Evolutionary conservation across 306 rosid genomes (phyloP).

Genomic region (Oemleria cerasiformis): DNA sequence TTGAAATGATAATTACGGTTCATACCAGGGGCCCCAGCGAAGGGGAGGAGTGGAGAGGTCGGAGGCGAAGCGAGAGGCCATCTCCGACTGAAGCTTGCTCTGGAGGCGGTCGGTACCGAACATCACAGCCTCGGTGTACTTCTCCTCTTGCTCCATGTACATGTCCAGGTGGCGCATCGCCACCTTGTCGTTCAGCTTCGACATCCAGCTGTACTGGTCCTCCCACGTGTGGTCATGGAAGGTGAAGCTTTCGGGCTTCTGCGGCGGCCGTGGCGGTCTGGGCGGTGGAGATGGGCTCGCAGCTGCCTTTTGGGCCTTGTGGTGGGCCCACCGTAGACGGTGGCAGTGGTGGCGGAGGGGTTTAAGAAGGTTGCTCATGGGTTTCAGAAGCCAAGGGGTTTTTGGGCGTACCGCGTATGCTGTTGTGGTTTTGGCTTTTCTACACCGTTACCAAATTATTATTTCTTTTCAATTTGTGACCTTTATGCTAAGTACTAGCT

Average conservation of each 20-base stretch:
- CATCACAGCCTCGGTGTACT: constrained; percentile 79
- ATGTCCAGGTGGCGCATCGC: constrained; percentile 95
- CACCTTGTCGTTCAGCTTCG: constrained; percentile 69
- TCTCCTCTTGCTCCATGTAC: constrained; percentile 96
- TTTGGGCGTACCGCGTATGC: too few relatives aligned
- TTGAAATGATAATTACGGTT: background rate
- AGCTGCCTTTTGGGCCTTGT: constrained; percentile 32
- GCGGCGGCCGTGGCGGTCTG: constrained; percentile 74
- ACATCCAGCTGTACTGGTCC: constrained; percentile 92
- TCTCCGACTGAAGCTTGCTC: constrained; percentile 77
- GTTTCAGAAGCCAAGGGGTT: too few relatives aligned
- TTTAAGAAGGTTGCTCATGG: constrained; percentile 8
- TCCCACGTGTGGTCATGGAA: constrained; percentile 74
- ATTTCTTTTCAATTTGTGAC: too few relatives aligned
- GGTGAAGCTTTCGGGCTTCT: constrained; percentile 69
- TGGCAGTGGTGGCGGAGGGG: constrained; percentile 27
- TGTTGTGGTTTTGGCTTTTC: background rate
- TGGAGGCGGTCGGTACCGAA: constrained; percentile 61
- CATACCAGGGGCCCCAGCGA: constrained; percentile 83
- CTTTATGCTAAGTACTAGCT: too few relatives aligned
- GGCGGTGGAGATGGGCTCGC: constrained; percentile 39
- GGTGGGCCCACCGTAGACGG: constrained; percentile 36
- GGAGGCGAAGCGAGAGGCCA: constrained; percentile 74
- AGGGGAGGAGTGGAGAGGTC: constrained; percentile 90
- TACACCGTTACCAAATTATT: too few relatives aligned